These are phyloP conservation scores for Boletellus emodensis DNA, from an alignment of 768 basidiomycete genomes.

Conservation along the genomic window DNA sequence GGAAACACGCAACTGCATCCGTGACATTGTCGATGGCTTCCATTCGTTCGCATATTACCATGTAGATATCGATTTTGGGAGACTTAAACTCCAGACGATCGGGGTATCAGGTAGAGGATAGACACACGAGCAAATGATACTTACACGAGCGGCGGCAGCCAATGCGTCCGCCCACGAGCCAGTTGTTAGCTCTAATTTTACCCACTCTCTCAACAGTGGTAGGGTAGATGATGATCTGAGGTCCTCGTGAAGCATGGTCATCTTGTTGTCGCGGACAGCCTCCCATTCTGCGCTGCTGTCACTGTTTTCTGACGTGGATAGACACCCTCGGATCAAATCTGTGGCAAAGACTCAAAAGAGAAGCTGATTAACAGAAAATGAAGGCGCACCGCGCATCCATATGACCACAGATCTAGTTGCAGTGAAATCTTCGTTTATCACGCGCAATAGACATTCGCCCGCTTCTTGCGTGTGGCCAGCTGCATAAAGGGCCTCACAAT, in stretches of 20 bases:
- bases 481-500: not conserved
- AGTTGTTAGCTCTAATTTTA: not conserved
- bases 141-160: too few relatives aligned
- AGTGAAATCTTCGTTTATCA: not conserved
- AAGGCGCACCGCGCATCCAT: not conserved
- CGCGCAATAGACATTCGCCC: not conserved
- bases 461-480: not conserved
- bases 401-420: not conserved
- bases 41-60: too few relatives aligned
- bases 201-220: slow-evolving; percentile 5
- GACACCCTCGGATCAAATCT: slow-evolving; percentile 1
- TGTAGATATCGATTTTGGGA: too few relatives aligned
- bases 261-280: not conserved
- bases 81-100: too few relatives aligned
- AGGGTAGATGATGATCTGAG: not conserved
- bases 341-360: not conserved
- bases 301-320: not conserved
- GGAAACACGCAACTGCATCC: too few relatives aligned
- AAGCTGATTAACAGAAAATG: too few relatives aligned
- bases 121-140: too few relatives aligned
- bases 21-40: too few relatives aligned
- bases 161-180: too few relatives aligned
- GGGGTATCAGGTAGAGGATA: too few relatives aligned
- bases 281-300: too few relatives aligned
- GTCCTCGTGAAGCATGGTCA: too few relatives aligned